Evolutionary conservation across 305 asterid genomes (phyloP), one percentile per base, ranked within the genome.

Genomic region (Ilex paraguariensis): DNA sequence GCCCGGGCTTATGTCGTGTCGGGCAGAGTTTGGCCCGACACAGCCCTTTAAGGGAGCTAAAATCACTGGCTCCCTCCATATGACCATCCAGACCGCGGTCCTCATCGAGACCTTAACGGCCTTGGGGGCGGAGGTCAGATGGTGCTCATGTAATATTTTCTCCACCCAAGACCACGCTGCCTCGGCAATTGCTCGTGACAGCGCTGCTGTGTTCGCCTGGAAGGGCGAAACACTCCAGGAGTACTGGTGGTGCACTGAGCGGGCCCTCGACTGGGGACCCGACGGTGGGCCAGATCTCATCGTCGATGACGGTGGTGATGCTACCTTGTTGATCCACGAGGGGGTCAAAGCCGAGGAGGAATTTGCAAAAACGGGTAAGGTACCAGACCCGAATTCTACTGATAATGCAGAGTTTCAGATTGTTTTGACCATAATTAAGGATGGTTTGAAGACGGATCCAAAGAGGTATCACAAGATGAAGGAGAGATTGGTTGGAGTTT

Each of bases 211-310:
- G 11, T 73, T 73, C 54, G 73, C 78, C 67, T 73, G 78, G 78
- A 73, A 73, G 51, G 78, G 78, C 0, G 78, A 73, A 57, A 81
- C 86, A 13, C 65, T 83, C 3, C 84, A 79, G 74, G 88, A 82
- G 66, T 82, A 82, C 81, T 82, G 88, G 88, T 82, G 88, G 88
- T 82, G 88, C 32, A 82, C 86, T 1, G 88, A 82, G 68, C 60
- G 88, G 28, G 78, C 85, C 31, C 75, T 82, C 16, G 88, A 82
- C 1, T 82, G 85, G 88, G 88, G 88, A 0, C 79, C 85, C 2
- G 82, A 54, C 31, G 88, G 88, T 3, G 85, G 88, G 0, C 88
- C 85, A 10, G 85, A 82, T 55, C 59, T 82, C 65, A 79, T 82
- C 9, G 85, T 79, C 5, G 85, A 82, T 40, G 88, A 79, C 56